Evolutionary conservation across 1,139 yeast genomes (phyloP).

Genomic region (Lodderomyces metapsilosis): DNA sequence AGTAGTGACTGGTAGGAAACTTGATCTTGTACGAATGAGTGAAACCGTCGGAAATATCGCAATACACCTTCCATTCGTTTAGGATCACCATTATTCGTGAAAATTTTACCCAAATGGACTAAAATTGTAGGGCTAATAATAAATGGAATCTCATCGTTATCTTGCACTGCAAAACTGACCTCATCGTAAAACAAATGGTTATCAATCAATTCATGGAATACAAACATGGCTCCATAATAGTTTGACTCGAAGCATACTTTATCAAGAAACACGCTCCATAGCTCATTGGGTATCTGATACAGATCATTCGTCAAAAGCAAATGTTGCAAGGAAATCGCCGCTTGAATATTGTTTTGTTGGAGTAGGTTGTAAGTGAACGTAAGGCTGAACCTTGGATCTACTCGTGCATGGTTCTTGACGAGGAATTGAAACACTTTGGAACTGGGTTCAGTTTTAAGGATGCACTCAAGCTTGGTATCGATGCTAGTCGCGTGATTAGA

Average conservation of each 20-base stretch:
- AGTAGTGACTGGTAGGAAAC: conserved; percentile 30
- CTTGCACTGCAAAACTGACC: conserved; percentile 18
- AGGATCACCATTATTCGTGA: conserved; percentile 26
- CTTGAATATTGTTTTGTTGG: conserved; percentile 16
- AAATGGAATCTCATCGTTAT: conserved; percentile 29
- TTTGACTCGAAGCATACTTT: conserved; percentile 26
- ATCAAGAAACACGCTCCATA: conserved; percentile 33
- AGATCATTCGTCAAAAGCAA: conserved; percentile 16
- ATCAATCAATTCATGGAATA: conserved; percentile 39
- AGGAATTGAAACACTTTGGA: conserved; percentile 6
- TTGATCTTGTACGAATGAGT: conserved; percentile 24
- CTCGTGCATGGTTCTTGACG: conserved; percentile 3
- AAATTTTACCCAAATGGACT: conserved; percentile 28
- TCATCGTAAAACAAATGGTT: conserved; percentile 20
- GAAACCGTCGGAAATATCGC: conserved; percentile 38
- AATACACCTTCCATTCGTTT: conserved; percentile 30
- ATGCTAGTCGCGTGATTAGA: conserved; percentile 4
- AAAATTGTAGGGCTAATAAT: conserved; percentile 27
- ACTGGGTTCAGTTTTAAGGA: conserved; percentile 6
- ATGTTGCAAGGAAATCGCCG: conserved; percentile 27
- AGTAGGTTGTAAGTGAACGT: conserved; percentile 21
- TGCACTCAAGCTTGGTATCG: conserved; percentile 3
- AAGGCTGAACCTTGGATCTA: conserved; percentile 19
- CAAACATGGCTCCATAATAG: conserved; percentile 33
- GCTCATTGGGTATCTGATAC: conserved; percentile 31